Evolutionary conservation across 2,329 filamentous ascomycete genomes (phyloP), one percentile per base, ranked within the genome.

Genomic region (Phyllosticta citribraziliensis): DNA sequence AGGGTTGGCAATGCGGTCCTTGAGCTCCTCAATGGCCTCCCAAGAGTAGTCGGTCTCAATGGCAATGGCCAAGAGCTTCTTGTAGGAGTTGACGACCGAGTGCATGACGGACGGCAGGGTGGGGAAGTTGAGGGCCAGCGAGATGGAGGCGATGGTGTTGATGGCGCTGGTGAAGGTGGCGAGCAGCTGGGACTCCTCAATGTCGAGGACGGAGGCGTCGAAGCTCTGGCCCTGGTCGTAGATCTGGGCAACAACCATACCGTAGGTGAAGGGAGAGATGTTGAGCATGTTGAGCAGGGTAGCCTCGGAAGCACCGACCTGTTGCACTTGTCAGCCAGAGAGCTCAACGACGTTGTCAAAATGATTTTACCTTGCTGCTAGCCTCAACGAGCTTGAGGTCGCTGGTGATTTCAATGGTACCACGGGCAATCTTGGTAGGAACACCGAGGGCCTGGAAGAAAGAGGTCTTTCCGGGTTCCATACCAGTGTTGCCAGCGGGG

Each of bases 361-460:
- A 20, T n/a, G n/a, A 55, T 25, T 56, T 56, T 35, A 55, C 58
- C 86, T 96, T 97, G 84, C 62, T 83, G 71, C 87, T 87, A 68
- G 90, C 85, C 84, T 96, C 91, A 75, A 97, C 88, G 79, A 99
- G 89, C 89, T 97, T 97, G 73, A 99, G 84, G 77, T 99, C 94
- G 73, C 87, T 84, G 67, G 92, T 97, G 77, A 99, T 99, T 90
- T 99, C 94, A 82, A 99, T 99, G 82, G 94, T 99, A 95, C 94
- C 95, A 96, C 94, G 94, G 78, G 94, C 94, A 82, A 99, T 99
- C 91, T 99, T 99, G 86, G 94, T 99, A 77, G 94, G 94, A 78
- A 99, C 91, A 91, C 93, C 93, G 81, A 99, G 94, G 74, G 94
- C 94, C 88, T 99, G 94, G 92, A 99, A 99, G 91, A 99, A 99